Percentiles rank a stretch among this genome's conserved stretches.
phyloP scores from a whole-genome alignment of 176 grass and related monocot species.

The Neostapfia colusana region DNA sequence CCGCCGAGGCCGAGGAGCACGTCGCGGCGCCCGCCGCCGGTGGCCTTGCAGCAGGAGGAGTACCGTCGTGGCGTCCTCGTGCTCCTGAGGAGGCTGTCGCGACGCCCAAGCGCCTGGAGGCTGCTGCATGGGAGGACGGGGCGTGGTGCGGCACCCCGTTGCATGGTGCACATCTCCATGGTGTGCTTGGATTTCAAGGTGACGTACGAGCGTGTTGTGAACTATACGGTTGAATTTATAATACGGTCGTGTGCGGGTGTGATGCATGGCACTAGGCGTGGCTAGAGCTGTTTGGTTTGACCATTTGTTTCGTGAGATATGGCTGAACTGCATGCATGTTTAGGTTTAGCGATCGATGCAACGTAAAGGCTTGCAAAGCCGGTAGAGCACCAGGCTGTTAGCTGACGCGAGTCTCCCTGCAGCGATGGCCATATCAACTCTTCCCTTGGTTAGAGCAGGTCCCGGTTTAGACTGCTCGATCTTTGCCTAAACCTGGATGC shows the following conservation, averaged over 20 bases:
- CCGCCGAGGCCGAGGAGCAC: constrained; percentile 59
- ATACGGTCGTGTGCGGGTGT: neutral
- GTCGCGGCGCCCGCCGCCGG: constrained; percentile 50
- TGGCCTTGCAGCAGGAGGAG: neutral
- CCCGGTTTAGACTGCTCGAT: too few species aligned
- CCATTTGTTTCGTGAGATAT: neutral
- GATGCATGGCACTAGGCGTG: neutral
- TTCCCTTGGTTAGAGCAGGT: neutral
- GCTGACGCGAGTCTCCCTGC: too few species aligned
- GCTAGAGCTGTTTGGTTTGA: neutral
- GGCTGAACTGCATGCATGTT: neutral
- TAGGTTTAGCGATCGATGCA: too few species aligned
- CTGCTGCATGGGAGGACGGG: neutral
- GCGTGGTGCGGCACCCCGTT: too few species aligned
- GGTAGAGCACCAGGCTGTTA: neutral
- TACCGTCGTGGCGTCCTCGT: neutral
- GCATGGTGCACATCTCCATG: neutral
- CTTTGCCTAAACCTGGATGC: too few species aligned
- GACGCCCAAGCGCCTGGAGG: neutral
- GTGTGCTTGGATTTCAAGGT: neutral
- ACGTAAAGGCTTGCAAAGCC: too few species aligned
- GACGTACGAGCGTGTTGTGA: neutral
- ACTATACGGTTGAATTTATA: neutral
- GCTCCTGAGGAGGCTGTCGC: neutral
- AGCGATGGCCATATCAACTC: neutral